A percentile compares a stretch with the other conserved stretches of the same genome.
Evolutionary conservation across 208 protist species (phyloP).

Genomic region (Leishmania gerbilli): DNA sequence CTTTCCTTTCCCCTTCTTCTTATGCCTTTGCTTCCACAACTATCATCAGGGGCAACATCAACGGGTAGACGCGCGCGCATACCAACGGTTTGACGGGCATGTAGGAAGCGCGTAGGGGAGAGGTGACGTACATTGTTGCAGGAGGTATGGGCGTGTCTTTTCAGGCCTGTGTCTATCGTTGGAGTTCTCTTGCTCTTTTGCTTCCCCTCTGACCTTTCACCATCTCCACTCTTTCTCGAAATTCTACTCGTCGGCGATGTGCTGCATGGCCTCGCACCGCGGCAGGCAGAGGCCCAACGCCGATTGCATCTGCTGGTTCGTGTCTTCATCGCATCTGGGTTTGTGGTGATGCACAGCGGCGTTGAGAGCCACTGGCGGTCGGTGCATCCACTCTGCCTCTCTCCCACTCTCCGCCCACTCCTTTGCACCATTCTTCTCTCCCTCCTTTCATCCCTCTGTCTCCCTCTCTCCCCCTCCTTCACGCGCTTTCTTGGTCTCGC

Average conservation of each 20-base stretch:
- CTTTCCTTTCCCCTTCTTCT: not conserved
- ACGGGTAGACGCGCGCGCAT: not conserved
- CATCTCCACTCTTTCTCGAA: not conserved
- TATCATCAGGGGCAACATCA: not conserved
- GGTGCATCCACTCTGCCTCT: not conserved
- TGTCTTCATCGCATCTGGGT: not conserved
- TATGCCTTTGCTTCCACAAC: too few species aligned
- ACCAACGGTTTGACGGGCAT: not conserved
- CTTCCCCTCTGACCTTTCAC: not conserved
- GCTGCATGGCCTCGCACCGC: not conserved
- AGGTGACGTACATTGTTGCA: not conserved
- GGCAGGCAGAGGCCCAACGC: not conserved
- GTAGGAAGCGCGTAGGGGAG: not conserved
- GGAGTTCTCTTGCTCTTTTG: not conserved
- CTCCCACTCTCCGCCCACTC: not conserved
- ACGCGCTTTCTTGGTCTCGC: not conserved
- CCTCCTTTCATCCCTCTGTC: not conserved
- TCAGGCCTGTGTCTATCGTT: not conserved
- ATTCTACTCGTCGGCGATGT: not conserved
- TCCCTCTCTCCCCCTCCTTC: not conserved
- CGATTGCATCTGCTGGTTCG: constrained; percentile 17
- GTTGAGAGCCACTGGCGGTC: not conserved
- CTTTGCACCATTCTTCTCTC: not conserved
- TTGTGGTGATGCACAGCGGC: not conserved
- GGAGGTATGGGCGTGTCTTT: not conserved